Conservation (phyloP, 176 grass and related monocot species). For the Hsuehochloa calcarea region DNA sequence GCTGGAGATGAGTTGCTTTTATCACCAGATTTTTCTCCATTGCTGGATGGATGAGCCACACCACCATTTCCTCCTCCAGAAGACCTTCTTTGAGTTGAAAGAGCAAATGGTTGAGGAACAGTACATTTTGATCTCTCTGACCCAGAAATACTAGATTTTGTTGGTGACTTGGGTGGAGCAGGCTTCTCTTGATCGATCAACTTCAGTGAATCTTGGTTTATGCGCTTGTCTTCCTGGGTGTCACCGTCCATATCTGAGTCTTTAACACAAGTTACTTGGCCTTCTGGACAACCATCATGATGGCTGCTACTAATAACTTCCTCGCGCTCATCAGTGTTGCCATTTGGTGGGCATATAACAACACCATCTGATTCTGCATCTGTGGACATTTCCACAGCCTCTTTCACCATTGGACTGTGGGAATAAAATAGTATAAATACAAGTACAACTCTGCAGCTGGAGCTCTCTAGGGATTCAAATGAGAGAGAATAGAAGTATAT, state of each 20-base stretch:
- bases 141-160: conserved; percentile 45
- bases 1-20: conserved; percentile 32
- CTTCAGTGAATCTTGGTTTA: conserved; percentile 52
- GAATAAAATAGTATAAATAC: conserved; percentile 34
- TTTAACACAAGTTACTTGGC: conserved; percentile 33
- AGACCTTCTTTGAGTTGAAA: conserved; percentile 59
- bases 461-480: conserved; percentile 12
- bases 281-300: conserved; percentile 38
- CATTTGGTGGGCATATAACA: conserved; percentile 43
- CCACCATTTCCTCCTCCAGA: conserved; percentile 38
- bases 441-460: conserved; percentile 1
- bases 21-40: conserved; percentile 46
- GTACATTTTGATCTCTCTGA: conserved; percentile 44
- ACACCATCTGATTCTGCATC: conserved; percentile 66
- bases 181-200: conserved; percentile 45
- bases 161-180: conserved; percentile 41
- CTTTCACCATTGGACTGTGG: conserved; percentile 64
- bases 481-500: conserved; percentile 13
- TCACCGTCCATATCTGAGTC: conserved; percentile 25
- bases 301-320: conserved; percentile 33
- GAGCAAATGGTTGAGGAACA: conserved; percentile 57
- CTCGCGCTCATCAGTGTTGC: conserved; percentile 31
- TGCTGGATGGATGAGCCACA: conserved; percentile 29
- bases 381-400: conserved; percentile 53
- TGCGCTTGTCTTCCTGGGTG: conserved; percentile 50